Percentiles rank a stretch among this genome's conserved stretches.
Evolutionary conservation across 2,329 filamentous ascomycete species (phyloP).

Genomic region (Epichloe brachyelytri): DNA sequence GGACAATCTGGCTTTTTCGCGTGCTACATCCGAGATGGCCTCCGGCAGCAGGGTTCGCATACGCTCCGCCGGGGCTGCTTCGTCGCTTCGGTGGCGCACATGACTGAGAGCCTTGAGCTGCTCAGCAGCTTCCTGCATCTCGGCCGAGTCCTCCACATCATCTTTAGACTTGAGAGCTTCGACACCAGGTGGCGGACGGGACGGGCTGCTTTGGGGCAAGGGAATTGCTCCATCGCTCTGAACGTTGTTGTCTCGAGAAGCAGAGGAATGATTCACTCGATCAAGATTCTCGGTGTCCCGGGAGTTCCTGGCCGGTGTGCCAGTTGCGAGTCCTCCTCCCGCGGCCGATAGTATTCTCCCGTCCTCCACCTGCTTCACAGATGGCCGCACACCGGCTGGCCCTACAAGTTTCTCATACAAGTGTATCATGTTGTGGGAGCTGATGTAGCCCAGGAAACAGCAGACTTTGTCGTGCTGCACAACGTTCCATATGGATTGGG

Average conservation of each 20-base stretch:
- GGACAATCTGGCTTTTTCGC: constrained; percentile 10
- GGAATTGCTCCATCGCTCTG: constrained; percentile 14
- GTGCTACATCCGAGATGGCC: constrained; percentile 20
- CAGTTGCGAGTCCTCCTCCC: constrained; percentile 33
- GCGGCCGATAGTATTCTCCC: constrained; percentile 43
- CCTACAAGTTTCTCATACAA: constrained; percentile 47
- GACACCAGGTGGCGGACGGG: constrained; percentile 9
- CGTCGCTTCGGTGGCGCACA: constrained; percentile 42
- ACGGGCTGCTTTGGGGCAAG: constrained; percentile 16
- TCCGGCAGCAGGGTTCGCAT: constrained; percentile 28
- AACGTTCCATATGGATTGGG: constrained; percentile 48
- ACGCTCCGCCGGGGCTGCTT: constrained; percentile 19
- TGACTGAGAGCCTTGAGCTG: constrained; percentile 54
- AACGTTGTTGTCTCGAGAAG: constrained; percentile 12
- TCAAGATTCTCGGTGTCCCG: constrained; percentile 17
- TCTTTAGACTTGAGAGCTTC: constrained; percentile 20
- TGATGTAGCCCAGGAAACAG: constrained; percentile 51
- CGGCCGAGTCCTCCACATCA: constrained; percentile 45
- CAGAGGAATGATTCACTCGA: constrained; percentile 12
- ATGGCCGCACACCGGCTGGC: constrained; percentile 28
- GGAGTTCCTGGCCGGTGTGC: constrained; percentile 16
- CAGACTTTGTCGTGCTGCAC: constrained; percentile 56
- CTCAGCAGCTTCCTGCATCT: constrained; percentile 57
- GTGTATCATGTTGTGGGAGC: constrained; percentile 53
- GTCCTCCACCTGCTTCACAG: constrained; percentile 42